Evolutionary conservation across 1,284 basidiomycete species (phyloP).

Genomic region (Coniferiporia sulphurascens): DNA sequence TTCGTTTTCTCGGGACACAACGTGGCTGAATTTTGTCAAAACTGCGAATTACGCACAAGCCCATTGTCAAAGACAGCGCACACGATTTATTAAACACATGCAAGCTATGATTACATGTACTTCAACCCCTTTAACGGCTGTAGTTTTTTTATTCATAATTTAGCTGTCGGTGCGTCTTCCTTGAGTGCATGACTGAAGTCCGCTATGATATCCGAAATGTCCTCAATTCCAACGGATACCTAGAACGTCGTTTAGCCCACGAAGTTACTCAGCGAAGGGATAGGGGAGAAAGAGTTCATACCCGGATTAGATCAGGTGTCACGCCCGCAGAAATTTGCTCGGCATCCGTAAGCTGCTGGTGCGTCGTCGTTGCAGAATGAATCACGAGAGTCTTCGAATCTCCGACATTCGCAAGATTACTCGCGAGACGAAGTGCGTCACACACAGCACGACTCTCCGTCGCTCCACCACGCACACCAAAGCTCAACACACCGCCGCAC

Average conservation of each 20-base stretch:
- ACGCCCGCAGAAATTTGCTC: slow-evolving; percentile 69
- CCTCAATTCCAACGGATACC: slow-evolving; percentile 79
- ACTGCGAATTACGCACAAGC: no score
- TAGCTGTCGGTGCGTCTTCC: not conserved
- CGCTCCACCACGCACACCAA: slow-evolving; percentile 73
- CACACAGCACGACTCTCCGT: slow-evolving; percentile 62
- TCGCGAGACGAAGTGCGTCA: slow-evolving; percentile 43
- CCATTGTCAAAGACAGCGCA: no score
- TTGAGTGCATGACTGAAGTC: slow-evolving; percentile 69
- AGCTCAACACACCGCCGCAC: slow-evolving; percentile 78
- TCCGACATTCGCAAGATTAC: slow-evolving; percentile 71
- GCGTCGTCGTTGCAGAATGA: slow-evolving; percentile 62
- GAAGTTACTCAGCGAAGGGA: not conserved
- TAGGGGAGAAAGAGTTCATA: slow-evolving; percentile 33
- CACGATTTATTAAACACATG: no score
- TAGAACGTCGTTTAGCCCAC: slow-evolving; percentile 22
- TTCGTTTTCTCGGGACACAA: no score
- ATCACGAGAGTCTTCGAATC: slow-evolving; percentile 82
- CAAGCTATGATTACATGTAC: no score
- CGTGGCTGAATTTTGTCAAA: no score
- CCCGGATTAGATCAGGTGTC: slow-evolving; percentile 75
- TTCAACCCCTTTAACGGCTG: no score
- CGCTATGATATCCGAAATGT: slow-evolving; percentile 80
- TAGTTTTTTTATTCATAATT: not conserved
- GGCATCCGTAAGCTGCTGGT: slow-evolving; percentile 65